Percentiles rank a stretch among this genome's conserved stretches.
These are phyloP conservation scores for Hymenotorrendiella dingleyae DNA, from an alignment of 2,329 filamentous ascomycete species.

Conservation along the genomic window DNA sequence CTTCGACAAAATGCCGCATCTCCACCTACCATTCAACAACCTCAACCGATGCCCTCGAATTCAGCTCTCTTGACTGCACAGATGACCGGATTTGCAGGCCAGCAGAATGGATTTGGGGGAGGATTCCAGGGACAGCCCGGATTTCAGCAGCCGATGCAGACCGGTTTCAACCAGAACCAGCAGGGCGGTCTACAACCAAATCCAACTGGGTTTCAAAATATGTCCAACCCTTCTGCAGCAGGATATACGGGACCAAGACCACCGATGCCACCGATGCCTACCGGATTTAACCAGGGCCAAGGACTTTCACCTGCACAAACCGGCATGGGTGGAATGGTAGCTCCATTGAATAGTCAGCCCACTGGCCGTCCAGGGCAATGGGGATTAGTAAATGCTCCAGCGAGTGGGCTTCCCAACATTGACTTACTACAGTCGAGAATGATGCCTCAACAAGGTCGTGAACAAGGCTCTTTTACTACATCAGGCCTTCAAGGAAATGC, in stretches of 20 bases:
- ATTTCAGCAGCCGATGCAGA: conserved; percentile 41
- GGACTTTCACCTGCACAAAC: conserved; percentile 55
- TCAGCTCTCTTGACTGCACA: conserved; percentile 58
- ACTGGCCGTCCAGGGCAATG: conserved; percentile 91
- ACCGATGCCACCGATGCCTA: conserved; percentile 79
- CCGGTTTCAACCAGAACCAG: conserved; percentile 50
- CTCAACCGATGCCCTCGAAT: conserved; percentile 69
- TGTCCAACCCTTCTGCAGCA: conserved; percentile 64
- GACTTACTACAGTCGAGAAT: conserved; percentile 87
- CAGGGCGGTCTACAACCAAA: conserved; percentile 58
- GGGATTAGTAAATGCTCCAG: conserved; percentile 94
- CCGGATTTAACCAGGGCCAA: conserved; percentile 60
- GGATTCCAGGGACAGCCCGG: conserved; percentile 39
- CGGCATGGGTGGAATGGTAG: conserved; percentile 49
- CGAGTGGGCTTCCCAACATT: conserved; percentile 86
- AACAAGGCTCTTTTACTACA: conserved; percentile 75
- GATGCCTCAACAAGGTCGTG: conserved; percentile 94
- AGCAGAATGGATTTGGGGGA: conserved; percentile 39
- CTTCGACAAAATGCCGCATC: conserved; percentile 45
- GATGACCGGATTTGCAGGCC: conserved; percentile 60
- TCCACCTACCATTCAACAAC: conserved; percentile 56
- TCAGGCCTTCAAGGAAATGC: conserved; percentile 87
- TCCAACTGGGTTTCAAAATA: conserved; percentile 63
- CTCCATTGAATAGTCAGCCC: conserved; percentile 81
- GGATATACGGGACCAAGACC: conserved; percentile 77